Base-by-base conservation (phyloP, 768 basidiomycete genomes). In the Termitomyces sp. region DNA sequence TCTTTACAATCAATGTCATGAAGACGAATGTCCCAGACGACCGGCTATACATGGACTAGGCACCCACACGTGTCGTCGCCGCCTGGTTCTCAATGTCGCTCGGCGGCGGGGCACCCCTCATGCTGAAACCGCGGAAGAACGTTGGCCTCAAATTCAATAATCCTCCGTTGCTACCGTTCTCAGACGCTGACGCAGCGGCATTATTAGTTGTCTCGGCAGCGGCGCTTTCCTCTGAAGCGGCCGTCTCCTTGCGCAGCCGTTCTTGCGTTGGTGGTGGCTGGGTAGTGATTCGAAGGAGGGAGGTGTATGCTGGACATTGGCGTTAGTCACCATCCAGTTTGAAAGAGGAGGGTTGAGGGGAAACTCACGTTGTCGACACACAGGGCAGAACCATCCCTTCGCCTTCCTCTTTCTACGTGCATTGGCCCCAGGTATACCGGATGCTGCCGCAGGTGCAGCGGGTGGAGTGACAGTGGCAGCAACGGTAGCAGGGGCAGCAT, bases 331-430 rank as follows among this genome's bases (percentile, higher is more conserved):
- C 15, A 24, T 33, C 48, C 24, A 35, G 53, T 36, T 24, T n/a
- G 54, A 33, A 40, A 58, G 58, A 28, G 50, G 46, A 28, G 55
- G 38, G n/a, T n/a, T n/a, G 55, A n/a, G 46, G 60, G 45, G 60
- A 57, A 6, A 82, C 92, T 73, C 70, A 95, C 93, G 94, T 81
- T 95, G 94, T 66, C 95, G 84, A 73, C 95, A 96, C 53, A 98
- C 92, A 33, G 95, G 95, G 72, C 95, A 98, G 82, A 91, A 93
- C 95, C 95, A 98, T 6, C 95, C 95, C 75, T 98, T 98, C 0
- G 93, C 91, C 77, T 93, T 96, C 66, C 94, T 82, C 80, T 94
- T 96, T 70, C 94, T 80, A 63, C 93, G 81, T 5, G 82, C 73
- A 59, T 80, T 78, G 16, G 78, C 65, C 12, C 76, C 68, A 12